Conservation (phyloP, 352 stramenopile genomes). For the Blastocystis hominis region DNA sequence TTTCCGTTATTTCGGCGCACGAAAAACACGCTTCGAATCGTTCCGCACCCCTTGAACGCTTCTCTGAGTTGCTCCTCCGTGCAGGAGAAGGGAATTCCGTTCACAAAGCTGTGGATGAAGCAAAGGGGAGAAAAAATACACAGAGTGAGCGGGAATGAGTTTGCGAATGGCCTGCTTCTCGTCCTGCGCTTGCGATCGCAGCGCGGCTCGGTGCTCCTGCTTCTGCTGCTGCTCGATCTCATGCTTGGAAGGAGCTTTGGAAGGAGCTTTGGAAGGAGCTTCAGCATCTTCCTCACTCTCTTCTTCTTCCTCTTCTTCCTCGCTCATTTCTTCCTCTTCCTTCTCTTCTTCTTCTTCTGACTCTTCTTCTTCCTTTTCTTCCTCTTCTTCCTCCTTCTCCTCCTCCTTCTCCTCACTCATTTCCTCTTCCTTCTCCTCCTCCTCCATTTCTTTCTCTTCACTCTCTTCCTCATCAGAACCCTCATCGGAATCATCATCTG, state of each 20-base stretch:
- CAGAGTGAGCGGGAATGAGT: not conserved
- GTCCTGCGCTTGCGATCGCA: not conserved
- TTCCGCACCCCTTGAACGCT: not conserved
- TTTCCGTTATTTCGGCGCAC: slow-evolving; percentile 6
- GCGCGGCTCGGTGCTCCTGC: not conserved
- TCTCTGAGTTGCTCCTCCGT: not conserved
- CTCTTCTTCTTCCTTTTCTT: not conserved
- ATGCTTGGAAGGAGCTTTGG: not conserved
- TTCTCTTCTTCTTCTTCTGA: not conserved
- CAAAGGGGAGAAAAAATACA: not conserved
- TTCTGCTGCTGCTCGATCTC: not conserved
- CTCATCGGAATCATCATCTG: not conserved
- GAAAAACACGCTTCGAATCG: not conserved
- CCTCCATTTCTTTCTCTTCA: slow-evolving; percentile 37
- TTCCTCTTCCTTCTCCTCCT: slow-evolving; percentile 27
- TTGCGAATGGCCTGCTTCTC: not conserved
- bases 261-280: not conserved
- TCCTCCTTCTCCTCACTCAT: not conserved
- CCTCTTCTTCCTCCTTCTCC: not conserved
- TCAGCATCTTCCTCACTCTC: not conserved
- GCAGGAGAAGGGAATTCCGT: not conserved
- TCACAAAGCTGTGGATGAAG: not conserved
- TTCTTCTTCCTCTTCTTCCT: slow-evolving; percentile 9
- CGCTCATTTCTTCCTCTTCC: not conserved
- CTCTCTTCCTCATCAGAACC: not conserved